Percentiles rank a stretch among this genome's conserved stretches.
Evolutionary conservation across 306 rosid species (phyloP).

Genomic region (Senna tora): DNA sequence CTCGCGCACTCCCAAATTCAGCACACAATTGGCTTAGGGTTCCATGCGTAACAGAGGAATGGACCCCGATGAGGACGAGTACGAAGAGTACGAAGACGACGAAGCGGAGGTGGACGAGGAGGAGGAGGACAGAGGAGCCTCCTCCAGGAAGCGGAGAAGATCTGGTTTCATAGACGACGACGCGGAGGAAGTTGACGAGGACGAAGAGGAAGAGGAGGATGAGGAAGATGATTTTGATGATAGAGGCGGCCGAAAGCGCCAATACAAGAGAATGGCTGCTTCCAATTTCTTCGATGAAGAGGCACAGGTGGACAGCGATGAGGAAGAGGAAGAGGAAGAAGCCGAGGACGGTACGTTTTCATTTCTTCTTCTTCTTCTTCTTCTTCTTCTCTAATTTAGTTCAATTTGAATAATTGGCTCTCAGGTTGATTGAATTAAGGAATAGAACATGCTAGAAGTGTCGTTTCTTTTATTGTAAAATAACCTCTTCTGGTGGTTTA

Average conservation of each 20-base stretch:
- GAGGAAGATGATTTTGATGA: constrained; percentile 52
- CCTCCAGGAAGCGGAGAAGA: constrained; percentile 63
- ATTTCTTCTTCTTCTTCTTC: no score
- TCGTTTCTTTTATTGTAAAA: neutral
- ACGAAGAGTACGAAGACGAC: constrained; percentile 63
- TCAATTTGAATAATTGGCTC: no score
- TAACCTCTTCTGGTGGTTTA: neutral
- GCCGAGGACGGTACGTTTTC: constrained; percentile 78
- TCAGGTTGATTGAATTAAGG: neutral
- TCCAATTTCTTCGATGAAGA: constrained; percentile 68
- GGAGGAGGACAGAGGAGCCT: constrained; percentile 46
- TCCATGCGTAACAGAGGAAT: constrained; percentile 65
- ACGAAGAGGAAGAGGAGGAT: constrained; percentile 66
- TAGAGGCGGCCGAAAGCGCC: constrained; percentile 47
- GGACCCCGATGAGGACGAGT: constrained; percentile 75
- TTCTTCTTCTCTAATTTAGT: no score
- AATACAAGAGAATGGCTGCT: constrained; percentile 55
- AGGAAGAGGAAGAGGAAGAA: constrained; percentile 92
- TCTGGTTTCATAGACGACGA: constrained; percentile 67
- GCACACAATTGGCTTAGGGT: no score
- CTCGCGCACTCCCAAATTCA: neutral
- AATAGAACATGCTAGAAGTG: neutral
- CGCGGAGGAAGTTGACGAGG: constrained; percentile 88
- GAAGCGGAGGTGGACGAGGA: constrained; percentile 63
- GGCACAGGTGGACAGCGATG: constrained; percentile 81